These are phyloP conservation scores for Allium fistulosum DNA, from an alignment of 106 monocot species.

Conservation along the genomic window DNA sequence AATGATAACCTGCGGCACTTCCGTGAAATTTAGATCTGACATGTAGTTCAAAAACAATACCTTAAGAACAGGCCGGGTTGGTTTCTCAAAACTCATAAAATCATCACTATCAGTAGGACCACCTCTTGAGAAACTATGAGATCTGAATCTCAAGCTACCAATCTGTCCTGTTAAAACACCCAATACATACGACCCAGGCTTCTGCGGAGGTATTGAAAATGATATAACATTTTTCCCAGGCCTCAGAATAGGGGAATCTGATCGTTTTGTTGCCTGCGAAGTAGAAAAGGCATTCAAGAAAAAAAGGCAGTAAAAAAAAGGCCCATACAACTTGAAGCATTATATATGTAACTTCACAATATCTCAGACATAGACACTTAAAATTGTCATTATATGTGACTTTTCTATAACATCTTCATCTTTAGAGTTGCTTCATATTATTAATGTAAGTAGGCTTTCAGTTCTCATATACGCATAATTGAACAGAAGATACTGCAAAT, in stretches of 20 bases:
- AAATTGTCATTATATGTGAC: too few species aligned
- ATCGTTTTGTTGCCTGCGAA: constrained; percentile 67
- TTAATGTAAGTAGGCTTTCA: too few species aligned
- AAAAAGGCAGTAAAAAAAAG: neutral
- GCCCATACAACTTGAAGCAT: neutral
- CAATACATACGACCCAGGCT: constrained; percentile 87
- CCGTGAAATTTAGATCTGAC: neutral
- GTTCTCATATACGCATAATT: too few species aligned
- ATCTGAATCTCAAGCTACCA: constrained; percentile 82
- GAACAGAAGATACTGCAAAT: too few species aligned
- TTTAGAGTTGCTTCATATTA: too few species aligned
- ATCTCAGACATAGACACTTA: too few species aligned
- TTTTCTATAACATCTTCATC: too few species aligned
- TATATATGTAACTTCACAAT: too few species aligned
- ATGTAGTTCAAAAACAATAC: constrained; percentile 22
- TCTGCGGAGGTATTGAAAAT: constrained; percentile 74
- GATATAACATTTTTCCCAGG: constrained; percentile 78
- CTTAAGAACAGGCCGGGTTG: constrained; percentile 90
- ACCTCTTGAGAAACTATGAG: constrained; percentile 93
- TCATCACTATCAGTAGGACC: constrained; percentile 91
- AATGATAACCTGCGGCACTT: too few species aligned
- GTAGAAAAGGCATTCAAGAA: neutral
- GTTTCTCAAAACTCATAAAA: constrained; percentile 98
- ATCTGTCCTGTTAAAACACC: constrained; percentile 98
- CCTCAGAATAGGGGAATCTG: constrained; percentile 54